Conservation (phyloP, 345 rosid genomes). For the Brassica napus region DNA sequence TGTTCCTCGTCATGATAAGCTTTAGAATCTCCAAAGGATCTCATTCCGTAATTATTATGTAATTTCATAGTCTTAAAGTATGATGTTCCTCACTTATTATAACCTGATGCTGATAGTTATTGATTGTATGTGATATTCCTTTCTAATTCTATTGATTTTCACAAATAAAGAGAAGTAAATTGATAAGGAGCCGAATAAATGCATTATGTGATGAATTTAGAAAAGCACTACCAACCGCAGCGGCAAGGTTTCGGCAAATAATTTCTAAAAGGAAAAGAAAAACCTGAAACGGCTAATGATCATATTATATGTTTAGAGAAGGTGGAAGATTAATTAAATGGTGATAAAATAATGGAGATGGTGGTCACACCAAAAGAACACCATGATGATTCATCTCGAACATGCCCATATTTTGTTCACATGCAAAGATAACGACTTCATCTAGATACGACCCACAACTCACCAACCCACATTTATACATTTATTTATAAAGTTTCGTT, state of each 20-base stretch:
- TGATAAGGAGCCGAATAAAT: conserved; percentile 29
- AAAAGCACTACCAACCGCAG: conserved; percentile 19
- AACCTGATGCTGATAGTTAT: conserved; percentile 4
- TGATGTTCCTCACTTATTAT: neutral
- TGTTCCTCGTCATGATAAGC: conserved; percentile 31
- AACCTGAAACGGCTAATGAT: conserved; percentile 13
- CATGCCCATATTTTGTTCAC: conserved; percentile 40
- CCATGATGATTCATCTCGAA: conserved; percentile 34
- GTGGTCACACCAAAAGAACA: conserved; percentile 18
- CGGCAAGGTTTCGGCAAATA: conserved; percentile 23
- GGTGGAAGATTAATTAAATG: neutral
- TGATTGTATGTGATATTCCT: neutral
- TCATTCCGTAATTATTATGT: conserved; percentile 13
- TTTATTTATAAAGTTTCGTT: neutral
- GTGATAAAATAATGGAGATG: conserved; percentile 1
- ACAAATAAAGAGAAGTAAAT: neutral
- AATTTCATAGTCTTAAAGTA: conserved; percentile 8
- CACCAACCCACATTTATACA: conserved; percentile 29
- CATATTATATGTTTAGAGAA: conserved; percentile 8
- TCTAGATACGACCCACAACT: conserved; percentile 34
- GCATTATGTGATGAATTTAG: neutral
- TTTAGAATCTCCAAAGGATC: conserved; percentile 37
- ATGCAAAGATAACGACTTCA: conserved; percentile 33
- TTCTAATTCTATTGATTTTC: neutral
- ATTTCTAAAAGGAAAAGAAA: neutral